Conservation (phyloP, 805 yeast species). For the Torulaspora indica region DNA sequence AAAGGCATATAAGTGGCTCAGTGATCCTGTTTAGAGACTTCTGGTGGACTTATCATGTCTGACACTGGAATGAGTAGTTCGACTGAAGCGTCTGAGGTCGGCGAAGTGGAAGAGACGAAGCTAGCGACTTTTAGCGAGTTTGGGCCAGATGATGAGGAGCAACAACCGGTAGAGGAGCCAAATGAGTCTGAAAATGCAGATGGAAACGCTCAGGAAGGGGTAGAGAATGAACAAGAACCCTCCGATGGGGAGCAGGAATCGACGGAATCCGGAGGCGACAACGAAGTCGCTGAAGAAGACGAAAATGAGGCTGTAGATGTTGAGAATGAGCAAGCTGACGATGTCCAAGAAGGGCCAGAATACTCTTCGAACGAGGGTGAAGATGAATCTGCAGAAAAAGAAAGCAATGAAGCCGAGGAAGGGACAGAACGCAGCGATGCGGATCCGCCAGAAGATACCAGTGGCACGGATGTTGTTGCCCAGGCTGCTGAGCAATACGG, state of each 20-base stretch:
- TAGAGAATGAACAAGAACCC: slow-evolving; percentile 10
- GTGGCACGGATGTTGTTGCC: not conserved
- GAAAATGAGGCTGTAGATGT: slow-evolving; percentile 8
- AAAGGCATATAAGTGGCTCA: too few species aligned
- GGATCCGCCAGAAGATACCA: not conserved
- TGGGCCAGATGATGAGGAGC: not conserved
- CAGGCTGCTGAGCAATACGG: slow-evolving; percentile 1
- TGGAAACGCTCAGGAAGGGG: slow-evolving; percentile 1
- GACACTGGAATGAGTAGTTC: slow-evolving; percentile 1
- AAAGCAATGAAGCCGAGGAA: slow-evolving; percentile 1
- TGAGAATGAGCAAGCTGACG: slow-evolving; percentile 7
- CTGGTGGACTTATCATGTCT: slow-evolving; percentile 2
- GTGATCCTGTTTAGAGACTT: not conserved
- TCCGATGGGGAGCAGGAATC: slow-evolving; percentile 11
- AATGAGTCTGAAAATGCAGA: not conserved
- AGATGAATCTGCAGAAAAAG: slow-evolving; percentile 16
- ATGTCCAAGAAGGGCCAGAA: slow-evolving; percentile 2
- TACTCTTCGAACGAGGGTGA: slow-evolving; percentile 2
- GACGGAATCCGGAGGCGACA: not conserved
- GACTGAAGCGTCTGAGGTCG: not conserved
- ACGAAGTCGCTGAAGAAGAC: slow-evolving; percentile 3
- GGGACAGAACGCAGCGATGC: not conserved
- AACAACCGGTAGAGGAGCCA: not conserved
- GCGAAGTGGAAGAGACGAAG: not conserved
- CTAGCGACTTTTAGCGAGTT: not conserved